Evolutionary conservation across 257 asterid species (phyloP).

Genomic region (Solanum neorickii): DNA sequence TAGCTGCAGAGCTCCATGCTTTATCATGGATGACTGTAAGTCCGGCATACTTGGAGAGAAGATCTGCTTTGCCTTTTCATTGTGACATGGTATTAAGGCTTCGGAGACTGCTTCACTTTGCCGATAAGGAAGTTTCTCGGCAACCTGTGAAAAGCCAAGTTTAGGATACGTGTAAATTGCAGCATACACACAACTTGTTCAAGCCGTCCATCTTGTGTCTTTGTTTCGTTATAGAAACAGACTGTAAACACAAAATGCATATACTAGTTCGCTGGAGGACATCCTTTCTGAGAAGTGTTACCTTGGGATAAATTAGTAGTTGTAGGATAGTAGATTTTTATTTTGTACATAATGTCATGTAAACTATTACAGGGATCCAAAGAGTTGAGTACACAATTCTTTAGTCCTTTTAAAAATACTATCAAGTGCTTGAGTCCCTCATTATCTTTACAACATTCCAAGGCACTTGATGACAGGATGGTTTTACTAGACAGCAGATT

Average conservation of each 20-base stretch:
- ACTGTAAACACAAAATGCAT: neutral
- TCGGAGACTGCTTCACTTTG: conserved; percentile 89
- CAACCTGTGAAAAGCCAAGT: conserved; percentile 52
- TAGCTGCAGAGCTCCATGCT: conserved; percentile 96
- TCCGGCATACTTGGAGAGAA: conserved; percentile 82
- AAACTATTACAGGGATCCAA: neutral
- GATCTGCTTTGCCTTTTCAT: conserved; percentile 85
- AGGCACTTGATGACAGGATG: neutral
- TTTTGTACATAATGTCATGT: neutral
- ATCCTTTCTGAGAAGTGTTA: neutral
- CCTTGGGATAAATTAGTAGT: neutral
- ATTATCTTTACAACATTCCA: neutral
- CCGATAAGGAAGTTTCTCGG: conserved; percentile 74
- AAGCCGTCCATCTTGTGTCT: neutral
- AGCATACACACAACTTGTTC: neutral
- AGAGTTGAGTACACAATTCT: neutral
- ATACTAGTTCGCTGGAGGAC: neutral
- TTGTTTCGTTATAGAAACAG: neutral
- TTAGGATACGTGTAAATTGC: neutral
- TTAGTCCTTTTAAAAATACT: neutral
- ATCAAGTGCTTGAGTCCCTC: neutral
- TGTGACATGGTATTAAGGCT: conserved; percentile 92
- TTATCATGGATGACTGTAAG: conserved; percentile 95
- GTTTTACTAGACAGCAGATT: neutral
- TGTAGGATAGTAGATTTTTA: neutral